Evolutionary conservation across 2,329 filamentous ascomycete genomes (phyloP).

Genomic region (Hypocrella siamensis): DNA sequence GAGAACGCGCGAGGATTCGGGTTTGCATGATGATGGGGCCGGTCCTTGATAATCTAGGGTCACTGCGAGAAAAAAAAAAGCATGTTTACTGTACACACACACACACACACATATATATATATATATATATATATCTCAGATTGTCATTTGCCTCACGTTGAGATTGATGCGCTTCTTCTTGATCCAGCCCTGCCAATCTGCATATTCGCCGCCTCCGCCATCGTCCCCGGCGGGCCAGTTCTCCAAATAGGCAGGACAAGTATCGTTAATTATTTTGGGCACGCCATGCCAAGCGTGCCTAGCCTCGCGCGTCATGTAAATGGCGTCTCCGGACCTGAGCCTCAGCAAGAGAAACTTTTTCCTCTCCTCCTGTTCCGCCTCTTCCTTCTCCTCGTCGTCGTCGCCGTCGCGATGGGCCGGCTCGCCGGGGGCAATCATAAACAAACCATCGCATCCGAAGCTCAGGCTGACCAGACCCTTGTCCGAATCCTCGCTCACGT

Average conservation of each 20-base stretch:
- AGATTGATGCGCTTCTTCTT: slow-evolving; percentile 73
- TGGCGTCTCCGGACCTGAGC: slow-evolving; percentile 70
- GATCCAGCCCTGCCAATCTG: slow-evolving; percentile 79
- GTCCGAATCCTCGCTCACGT: slow-evolving; percentile 76
- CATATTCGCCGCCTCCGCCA: slow-evolving; percentile 32
- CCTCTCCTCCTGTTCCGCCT: slow-evolving; percentile 7
- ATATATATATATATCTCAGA: no score
- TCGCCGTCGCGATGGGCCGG: no score
- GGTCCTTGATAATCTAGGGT: no score
- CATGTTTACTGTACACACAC: no score
- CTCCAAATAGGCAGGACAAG: slow-evolving; percentile 59
- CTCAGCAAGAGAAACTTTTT: slow-evolving; percentile 45
- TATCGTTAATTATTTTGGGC: slow-evolving; percentile 65
- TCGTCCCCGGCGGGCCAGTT: slow-evolving; percentile 54
- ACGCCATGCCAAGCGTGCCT: slow-evolving; percentile 93
- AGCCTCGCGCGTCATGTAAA: slow-evolving; percentile 73
- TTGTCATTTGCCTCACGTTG: slow-evolving; percentile 80
- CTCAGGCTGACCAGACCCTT: slow-evolving; percentile 72
- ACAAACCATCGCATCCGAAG: slow-evolving; percentile 79
- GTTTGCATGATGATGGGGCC: slow-evolving; percentile 53
- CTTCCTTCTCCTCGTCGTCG: slow-evolving; percentile 9
- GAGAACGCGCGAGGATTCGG: slow-evolving; percentile 85
- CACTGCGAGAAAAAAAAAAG: no score
- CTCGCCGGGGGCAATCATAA: slow-evolving; percentile 57
- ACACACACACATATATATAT: no score